Conservation (phyloP, 2,329 filamentous ascomycete species). For the Sarocladium brachiariae region DNA sequence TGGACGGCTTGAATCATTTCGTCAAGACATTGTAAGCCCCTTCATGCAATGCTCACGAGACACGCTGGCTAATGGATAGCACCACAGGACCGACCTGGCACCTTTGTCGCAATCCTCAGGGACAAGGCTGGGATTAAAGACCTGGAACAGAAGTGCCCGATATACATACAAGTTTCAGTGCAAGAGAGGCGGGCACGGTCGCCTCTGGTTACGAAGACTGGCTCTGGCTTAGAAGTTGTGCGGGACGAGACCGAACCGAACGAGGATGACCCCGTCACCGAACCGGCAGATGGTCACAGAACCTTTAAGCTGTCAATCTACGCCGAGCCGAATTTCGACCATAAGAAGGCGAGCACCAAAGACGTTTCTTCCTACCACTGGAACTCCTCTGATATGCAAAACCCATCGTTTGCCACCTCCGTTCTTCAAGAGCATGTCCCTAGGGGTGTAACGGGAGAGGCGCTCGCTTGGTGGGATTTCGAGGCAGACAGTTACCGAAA, state of each 20-base stretch:
- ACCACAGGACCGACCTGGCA: conserved; percentile 23
- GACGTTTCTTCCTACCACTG: conserved; percentile 20
- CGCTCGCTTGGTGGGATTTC: conserved; percentile 30
- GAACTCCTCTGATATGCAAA: not conserved
- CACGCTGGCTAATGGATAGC: not conserved
- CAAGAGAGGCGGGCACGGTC: not conserved
- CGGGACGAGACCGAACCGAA: not conserved
- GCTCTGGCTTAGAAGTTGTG: not conserved
- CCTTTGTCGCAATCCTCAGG: conserved; percentile 44
- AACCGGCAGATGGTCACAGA: conserved; percentile 12
- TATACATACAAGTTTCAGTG: not conserved
- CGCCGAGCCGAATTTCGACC: conserved; percentile 30
- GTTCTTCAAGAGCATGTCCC: conserved; percentile 26
- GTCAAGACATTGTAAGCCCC: conserved; percentile 14
- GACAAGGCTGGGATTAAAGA: conserved; percentile 29
- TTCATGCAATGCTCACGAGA: conserved; percentile 9
- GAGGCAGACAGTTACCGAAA: not conserved
- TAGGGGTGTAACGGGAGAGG: conserved; percentile 20
- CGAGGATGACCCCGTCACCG: not conserved
- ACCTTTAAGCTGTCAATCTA: conserved; percentile 38
- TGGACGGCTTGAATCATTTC: conserved; percentile 44
- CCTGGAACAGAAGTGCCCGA: conserved; percentile 24
- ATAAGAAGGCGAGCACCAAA: conserved; percentile 21
- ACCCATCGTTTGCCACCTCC: conserved; percentile 13
- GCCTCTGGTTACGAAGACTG: not conserved